phyloP scores from a whole-genome alignment of 2,329 filamentous ascomycete genomes.

The Teratosphaeria nubilosa region DNA sequence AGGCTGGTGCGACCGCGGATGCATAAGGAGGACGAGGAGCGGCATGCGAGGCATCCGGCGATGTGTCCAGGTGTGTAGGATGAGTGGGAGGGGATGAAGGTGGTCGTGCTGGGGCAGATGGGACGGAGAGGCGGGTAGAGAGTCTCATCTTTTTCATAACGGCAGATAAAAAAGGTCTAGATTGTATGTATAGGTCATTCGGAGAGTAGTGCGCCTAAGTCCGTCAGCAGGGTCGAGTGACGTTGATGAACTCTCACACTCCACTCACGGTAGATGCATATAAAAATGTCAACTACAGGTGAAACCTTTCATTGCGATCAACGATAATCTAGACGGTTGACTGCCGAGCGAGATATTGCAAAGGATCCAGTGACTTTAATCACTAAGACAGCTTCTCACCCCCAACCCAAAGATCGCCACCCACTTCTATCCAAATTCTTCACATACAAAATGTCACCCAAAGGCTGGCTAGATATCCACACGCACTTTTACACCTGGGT shows the following conservation, averaged over 20 bases:
- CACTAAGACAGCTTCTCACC: not conserved
- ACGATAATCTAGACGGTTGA: not conserved
- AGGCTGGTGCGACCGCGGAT: too few species aligned
- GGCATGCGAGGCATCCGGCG: too few species aligned
- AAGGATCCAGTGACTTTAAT: not conserved
- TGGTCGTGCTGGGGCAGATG: too few species aligned
- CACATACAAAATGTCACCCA: not conserved
- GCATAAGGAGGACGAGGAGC: too few species aligned
- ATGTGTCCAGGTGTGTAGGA: too few species aligned
- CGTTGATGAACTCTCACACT: not conserved
- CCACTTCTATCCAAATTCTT: not conserved
- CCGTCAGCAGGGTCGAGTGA: not conserved
- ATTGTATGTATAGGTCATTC: not conserved
- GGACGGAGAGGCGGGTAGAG: too few species aligned
- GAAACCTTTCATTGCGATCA: too few species aligned
- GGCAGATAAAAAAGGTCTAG: too few species aligned
- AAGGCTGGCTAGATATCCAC: constrained; percentile 1
- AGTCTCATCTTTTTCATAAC: too few species aligned
- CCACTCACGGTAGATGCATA: not conserved
- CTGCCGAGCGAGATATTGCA: not conserved
- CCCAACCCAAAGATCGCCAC: not conserved
- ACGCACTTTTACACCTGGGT: constrained; percentile 1
- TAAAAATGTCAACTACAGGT: too few species aligned
- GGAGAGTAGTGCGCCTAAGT: not conserved
- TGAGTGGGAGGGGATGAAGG: too few species aligned